A percentile compares a stretch with the other conserved stretches of the same genome.
phyloP scores from a whole-genome alignment of 208 protist genomes.

The Porcisia hertigi region DNA sequence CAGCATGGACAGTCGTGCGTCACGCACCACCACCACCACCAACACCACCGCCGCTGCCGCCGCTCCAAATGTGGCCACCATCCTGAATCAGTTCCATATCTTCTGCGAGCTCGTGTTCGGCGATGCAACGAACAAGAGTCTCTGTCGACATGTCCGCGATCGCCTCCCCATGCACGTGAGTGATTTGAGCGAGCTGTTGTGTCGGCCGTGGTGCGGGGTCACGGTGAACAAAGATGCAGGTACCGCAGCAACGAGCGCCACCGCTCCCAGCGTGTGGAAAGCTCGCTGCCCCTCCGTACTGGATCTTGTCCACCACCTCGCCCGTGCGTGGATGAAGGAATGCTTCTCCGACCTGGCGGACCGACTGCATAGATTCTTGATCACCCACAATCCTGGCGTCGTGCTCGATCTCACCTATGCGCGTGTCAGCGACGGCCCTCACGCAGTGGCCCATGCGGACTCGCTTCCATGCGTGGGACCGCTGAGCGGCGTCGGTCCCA shows the following conservation, averaged over 20 bases:
- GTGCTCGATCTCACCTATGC: constrained; percentile 18
- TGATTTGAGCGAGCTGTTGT: constrained; percentile 17
- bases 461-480: background rate
- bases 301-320: constrained; percentile 34
- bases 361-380: constrained; percentile 25
- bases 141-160: constrained; percentile 22
- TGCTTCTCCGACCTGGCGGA: constrained; percentile 16
- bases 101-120: constrained; percentile 23
- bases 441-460: background rate
- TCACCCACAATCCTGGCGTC: constrained; percentile 14
- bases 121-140: constrained; percentile 16
- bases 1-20: background rate
- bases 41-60: background rate
- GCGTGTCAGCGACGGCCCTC: background rate
- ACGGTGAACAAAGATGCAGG: background rate
- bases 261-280: background rate
- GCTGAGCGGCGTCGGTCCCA: background rate
- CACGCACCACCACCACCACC: background rate
- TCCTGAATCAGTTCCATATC: constrained; percentile 2
- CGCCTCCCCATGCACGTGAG: constrained; percentile 19
- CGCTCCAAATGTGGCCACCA: background rate
- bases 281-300: constrained; percentile 32
- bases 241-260: background rate
- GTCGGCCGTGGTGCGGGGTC: constrained; percentile 16
- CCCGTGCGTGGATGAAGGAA: constrained; percentile 26